Base-by-base conservation (phyloP, 73 alveolate species). In the Blepharisma stoltei region DNA sequence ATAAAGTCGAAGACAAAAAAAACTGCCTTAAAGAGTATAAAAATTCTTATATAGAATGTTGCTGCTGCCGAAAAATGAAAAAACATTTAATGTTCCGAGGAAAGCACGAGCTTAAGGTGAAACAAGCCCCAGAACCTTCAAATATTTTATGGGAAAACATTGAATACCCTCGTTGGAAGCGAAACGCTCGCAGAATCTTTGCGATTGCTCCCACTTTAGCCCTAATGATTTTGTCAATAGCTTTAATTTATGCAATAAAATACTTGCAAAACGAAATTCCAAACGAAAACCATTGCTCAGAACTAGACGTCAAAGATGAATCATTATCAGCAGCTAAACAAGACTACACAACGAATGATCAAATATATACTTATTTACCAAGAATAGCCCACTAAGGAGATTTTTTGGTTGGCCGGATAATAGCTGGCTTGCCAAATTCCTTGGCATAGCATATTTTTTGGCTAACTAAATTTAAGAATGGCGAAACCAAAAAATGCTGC, bases 91-190 rank as follows among this genome's bases (percentile, higher is more conserved):
- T 67, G 43, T 67, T 80, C 66, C 47, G 9, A 37, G 52, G 88
- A 1, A 45, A 71, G 54, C 53, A 55, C 6, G 21, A 46, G 27
- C 27, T 76, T 43, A 81, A 76, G 54, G 81, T 78, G 5, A 49
- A 54, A 43, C 45, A 66, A 67, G 80, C 84, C 5, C 79, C 84
- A 41, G 86, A 83, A 44, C 90, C 90, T 20, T 78, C 88, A 9
- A 83, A 83, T 50, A 83, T 83, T 32, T 54, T 77, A 48, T 83
- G 90, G 90, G 90, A 83, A 66, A 83, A 83, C 45, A 76, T 83
- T 6, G 90, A 83, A 55, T 71, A 80, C 41, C 23, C 77, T 27
- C 27, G 78, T 7, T 47, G 78, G 8, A 23, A 78, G 6, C 54
- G 88, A 83, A 41, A 43, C 21, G 32, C 49, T 23, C 53, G 90